Conservation (phyloP, 768 basidiomycete genomes). For the Boletus subparvulus region DNA sequence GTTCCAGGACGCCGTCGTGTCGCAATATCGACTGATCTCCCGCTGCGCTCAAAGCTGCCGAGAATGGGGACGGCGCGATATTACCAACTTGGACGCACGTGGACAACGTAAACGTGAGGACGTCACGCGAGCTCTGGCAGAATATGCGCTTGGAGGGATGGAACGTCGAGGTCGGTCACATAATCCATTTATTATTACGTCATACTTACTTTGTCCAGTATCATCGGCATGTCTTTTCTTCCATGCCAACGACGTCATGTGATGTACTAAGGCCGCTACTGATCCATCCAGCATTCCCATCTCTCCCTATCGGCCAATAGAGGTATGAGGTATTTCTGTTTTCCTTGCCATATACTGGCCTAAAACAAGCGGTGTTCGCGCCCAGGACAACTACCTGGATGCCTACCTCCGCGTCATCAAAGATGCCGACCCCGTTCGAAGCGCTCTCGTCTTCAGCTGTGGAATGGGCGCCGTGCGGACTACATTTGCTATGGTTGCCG, state of each 20-base stretch:
- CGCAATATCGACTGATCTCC: slow-evolving; percentile 4
- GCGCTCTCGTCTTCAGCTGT: slow-evolving; percentile 90
- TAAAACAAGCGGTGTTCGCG: neutral
- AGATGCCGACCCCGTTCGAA: slow-evolving; percentile 72
- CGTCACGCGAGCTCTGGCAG: slow-evolving; percentile 84
- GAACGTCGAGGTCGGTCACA: slow-evolving; percentile 72
- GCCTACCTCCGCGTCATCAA: slow-evolving; percentile 84
- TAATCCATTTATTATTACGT: neutral
- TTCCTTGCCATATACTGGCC: neutral
- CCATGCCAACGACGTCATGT: neutral
- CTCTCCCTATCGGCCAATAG: slow-evolving; percentile 86
- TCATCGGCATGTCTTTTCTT: slow-evolving; percentile 54
- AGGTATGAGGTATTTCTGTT: slow-evolving; percentile 66
- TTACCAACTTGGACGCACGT: slow-evolving; percentile 94
- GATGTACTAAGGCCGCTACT: slow-evolving; percentile 11
- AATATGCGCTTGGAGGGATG: slow-evolving; percentile 78
- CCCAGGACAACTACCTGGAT: slow-evolving; percentile 91
- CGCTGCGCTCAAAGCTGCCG: slow-evolving; percentile 37
- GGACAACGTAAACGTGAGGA: slow-evolving; percentile 78
- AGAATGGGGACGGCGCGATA: slow-evolving; percentile 75
- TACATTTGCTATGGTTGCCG: slow-evolving; percentile 97
- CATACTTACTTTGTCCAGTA: slow-evolving; percentile 48
- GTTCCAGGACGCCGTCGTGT: slow-evolving; percentile 16
- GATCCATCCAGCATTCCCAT: slow-evolving; percentile 76
- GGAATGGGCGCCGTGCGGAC: slow-evolving; percentile 97